Evolutionary conservation across 1,284 basidiomycete species (phyloP), one percentile per base, ranked within the genome.

Genomic region (Fomitopsis schrenkii): DNA sequence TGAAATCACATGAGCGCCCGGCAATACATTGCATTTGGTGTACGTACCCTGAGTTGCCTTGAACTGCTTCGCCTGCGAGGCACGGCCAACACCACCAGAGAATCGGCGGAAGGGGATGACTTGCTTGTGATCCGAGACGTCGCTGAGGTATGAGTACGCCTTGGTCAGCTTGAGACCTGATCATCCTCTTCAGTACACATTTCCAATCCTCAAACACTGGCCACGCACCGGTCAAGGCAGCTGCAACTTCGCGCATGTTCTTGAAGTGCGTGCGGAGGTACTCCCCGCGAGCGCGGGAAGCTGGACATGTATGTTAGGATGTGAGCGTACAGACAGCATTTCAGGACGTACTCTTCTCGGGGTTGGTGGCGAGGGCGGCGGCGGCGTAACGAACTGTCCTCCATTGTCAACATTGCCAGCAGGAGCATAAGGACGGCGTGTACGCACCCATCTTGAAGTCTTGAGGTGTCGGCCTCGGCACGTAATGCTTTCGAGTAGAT

Each of bases 191-290:
- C 62, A 67, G 62, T 64, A 38, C 30, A 19, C 5, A 41, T 36
- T 28, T 38, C 22, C 46, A 15, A 10, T 35, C 22, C 22, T 33
- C 14, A 35, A 42, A 42, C 42, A 46, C 28, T 54, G 35, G 59
- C 17, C 9, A 79, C 83, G 68, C 70, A 93, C 94, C 93, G 69
- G 88, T 87, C 67, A 96, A 82, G 68, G 91, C 93, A 70, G 93
- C 93, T 60, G 88, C 91, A 62, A 97, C 94, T 80, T 95, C 95
- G 71, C 96, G 93, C 88, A 98, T 98, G 88, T 99, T 99, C 92
- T 99, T 99, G 90, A 98, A 99, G 84, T 99, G 97, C 63, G 97
- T 97, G 71, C 96, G 93, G 75, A 98, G 88, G 85, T 98, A 97
- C 83, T 96, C 92, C 73, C 96, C 96, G 74, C 93, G 91, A 66